These are phyloP conservation scores for Skeletonema marinoi DNA, from an alignment of 108 stramenopile genomes.

Conservation along the genomic window DNA sequence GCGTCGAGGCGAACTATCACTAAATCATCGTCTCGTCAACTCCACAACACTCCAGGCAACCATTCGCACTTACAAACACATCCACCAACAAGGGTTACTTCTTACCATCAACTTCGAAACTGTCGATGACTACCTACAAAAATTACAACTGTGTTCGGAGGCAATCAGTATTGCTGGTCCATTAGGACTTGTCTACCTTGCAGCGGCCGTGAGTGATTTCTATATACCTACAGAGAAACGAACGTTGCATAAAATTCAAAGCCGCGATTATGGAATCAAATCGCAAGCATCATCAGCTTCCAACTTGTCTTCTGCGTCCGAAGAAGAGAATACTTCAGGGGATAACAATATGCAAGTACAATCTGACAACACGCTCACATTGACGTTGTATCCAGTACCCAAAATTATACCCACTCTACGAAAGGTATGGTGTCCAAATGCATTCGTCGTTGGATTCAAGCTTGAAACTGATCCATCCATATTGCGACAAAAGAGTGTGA, in stretches of 20 bases:
- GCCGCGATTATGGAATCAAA: conserved; percentile 41
- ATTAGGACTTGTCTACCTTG: conserved; percentile 81
- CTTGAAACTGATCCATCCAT: conserved; percentile 94
- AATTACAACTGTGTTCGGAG: conserved; percentile 63
- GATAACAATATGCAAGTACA: conserved; percentile 19
- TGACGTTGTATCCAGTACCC: conserved; percentile 87
- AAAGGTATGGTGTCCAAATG: conserved; percentile 85
- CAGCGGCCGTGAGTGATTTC: conserved; percentile 97
- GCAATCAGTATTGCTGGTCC: conserved; percentile 59
- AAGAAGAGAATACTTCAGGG: neutral
- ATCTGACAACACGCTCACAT: conserved; percentile 45
- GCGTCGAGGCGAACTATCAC: conserved; percentile 29
- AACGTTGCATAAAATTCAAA: conserved; percentile 95
- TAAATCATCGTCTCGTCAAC: conserved; percentile 64
- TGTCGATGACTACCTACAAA: conserved; percentile 86
- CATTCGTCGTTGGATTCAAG: conserved; percentile 97
- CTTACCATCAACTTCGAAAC: conserved; percentile 80
- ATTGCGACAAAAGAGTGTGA: conserved; percentile 83
- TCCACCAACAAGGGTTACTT: conserved; percentile 60
- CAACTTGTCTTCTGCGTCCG: neutral
- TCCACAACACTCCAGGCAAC: conserved; percentile 57
- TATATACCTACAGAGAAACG: conserved; percentile 85
- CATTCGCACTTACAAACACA: conserved; percentile 49
- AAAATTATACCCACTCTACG: conserved; percentile 87
- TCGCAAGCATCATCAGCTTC: neutral